Evolutionary conservation across 108 stramenopile species (phyloP).

Genomic region (Discostella pseudostelligera): DNA sequence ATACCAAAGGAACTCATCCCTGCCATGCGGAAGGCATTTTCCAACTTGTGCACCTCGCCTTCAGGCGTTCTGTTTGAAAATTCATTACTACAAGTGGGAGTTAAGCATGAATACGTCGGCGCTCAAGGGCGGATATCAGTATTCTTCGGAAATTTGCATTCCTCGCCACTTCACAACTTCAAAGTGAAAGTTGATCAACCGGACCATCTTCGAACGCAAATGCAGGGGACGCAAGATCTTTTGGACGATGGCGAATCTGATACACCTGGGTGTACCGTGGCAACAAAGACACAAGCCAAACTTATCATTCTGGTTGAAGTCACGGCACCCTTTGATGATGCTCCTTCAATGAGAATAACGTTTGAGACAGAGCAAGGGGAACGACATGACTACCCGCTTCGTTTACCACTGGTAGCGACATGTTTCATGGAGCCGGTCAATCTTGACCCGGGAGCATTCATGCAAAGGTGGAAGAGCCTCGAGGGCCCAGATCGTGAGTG

Average conservation of each 20-base stretch:
- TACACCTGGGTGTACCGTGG: conserved; percentile 74
- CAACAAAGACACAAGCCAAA: conserved; percentile 83
- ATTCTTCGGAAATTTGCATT: conserved; percentile 85
- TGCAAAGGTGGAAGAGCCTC: conserved; percentile 89
- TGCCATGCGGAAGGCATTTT: conserved; percentile 88
- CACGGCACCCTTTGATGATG: conserved; percentile 89
- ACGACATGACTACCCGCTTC: conserved; percentile 81
- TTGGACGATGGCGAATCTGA: conserved; percentile 71
- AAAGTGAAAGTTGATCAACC: conserved; percentile 72
- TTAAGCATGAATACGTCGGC: conserved; percentile 89
- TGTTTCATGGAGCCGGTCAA: conserved; percentile 92
- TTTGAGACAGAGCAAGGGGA: conserved; percentile 85
- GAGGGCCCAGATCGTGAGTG: conserved; percentile 89
- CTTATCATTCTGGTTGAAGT: conserved; percentile 81
- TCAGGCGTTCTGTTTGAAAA: conserved; percentile 91
- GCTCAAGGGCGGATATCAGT: conserved; percentile 89
- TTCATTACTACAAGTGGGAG: conserved; percentile 80
- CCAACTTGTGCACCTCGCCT: conserved; percentile 82
- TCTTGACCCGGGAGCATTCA: conserved; percentile 77
- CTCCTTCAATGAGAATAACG: conserved; percentile 82
- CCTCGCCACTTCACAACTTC: conserved; percentile 66
- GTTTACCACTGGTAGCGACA: conserved; percentile 89
- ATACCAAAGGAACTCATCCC: conserved; percentile 91
- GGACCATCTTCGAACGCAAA: conserved; percentile 82
- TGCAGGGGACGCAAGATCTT: conserved; percentile 82